Conservation (phyloP, 129 eudicot species). For the Helianthus tuberosus region DNA sequence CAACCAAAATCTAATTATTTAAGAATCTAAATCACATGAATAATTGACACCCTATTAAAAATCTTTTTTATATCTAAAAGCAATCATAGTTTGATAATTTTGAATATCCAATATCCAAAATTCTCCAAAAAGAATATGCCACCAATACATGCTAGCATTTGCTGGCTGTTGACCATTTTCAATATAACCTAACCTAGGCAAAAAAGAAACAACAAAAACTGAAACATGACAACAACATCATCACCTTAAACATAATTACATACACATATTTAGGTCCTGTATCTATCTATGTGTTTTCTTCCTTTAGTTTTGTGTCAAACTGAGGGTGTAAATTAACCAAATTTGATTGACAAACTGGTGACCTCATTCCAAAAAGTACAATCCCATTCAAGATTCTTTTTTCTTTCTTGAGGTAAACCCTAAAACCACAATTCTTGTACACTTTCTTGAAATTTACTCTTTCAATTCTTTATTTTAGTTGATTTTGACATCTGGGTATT, state of each 20-base stretch:
- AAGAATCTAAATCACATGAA: too few relatives aligned
- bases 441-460: conserved; percentile 30
- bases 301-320: conserved; percentile 14
- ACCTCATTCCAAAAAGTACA: conserved; percentile 20
- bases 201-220: conserved; percentile 21
- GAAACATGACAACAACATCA: conserved; percentile 19
- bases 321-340: conserved; percentile 10
- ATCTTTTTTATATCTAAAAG: background rate
- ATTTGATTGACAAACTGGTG: conserved; percentile 11
- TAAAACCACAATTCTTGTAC: conserved; percentile 26
- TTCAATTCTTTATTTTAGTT: conserved; percentile 26
- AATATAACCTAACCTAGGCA: conserved; percentile 24
- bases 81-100: conserved; percentile 15
- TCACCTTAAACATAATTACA: background rate
- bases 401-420: conserved; percentile 38
- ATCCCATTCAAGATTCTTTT: conserved; percentile 29
- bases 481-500: conserved; percentile 28
- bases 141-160: conserved; percentile 1
- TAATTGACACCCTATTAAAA: too few relatives aligned
- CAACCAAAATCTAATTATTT: background rate
- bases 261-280: background rate
- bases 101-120: conserved; percentile 30
- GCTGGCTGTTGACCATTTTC: conserved; percentile 35
- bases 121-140: conserved; percentile 40
- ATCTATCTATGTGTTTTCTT: background rate